Evolutionary conservation across 306 rosid species (phyloP).

Genomic region (Lupinus albus): DNA sequence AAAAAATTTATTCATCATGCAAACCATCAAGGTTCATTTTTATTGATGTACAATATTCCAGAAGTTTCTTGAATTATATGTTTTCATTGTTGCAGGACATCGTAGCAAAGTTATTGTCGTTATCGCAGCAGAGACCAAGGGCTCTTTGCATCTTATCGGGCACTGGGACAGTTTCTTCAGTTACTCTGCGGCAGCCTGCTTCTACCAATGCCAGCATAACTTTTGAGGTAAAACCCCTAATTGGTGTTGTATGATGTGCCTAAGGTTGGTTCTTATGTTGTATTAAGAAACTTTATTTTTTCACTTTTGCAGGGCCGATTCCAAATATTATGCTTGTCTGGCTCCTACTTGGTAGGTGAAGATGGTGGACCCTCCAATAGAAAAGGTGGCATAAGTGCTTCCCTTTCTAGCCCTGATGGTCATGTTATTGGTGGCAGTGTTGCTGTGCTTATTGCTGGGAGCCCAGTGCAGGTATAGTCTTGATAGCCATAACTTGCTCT

Average conservation of each 20-base stretch:
- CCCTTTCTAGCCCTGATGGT: constrained; percentile 84
- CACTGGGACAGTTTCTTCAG: constrained; percentile 75
- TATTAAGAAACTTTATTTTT: constrained; percentile 21
- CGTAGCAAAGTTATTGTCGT: constrained; percentile 73
- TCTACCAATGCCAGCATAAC: constrained; percentile 70
- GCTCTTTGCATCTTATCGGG: constrained; percentile 92
- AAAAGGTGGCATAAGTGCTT: constrained; percentile 84
- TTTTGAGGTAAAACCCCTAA: constrained; percentile 65
- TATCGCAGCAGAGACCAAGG: constrained; percentile 95
- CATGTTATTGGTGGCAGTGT: constrained; percentile 88
- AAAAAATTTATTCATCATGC: not conserved
- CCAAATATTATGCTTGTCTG: constrained; percentile 90
- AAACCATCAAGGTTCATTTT: constrained; percentile 12
- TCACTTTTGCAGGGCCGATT: constrained; percentile 72
- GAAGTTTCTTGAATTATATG: constrained; percentile 33
- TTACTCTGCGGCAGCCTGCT: constrained; percentile 85
- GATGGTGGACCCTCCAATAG: constrained; percentile 83
- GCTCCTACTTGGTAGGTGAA: constrained; percentile 93
- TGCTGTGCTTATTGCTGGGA: constrained; percentile 75
- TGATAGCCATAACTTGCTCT: constrained; percentile 9
- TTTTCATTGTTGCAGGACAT: constrained; percentile 63
- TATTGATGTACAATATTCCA: constrained; percentile 16
- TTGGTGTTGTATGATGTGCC: not conserved
- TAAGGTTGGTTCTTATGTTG: constrained; percentile 17
- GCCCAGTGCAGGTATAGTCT: constrained; percentile 83